Evolutionary conservation across 2,329 filamentous ascomycete genomes (phyloP), one percentile per base, ranked within the genome.

Genomic region (Dothideomycetidae sp.): DNA sequence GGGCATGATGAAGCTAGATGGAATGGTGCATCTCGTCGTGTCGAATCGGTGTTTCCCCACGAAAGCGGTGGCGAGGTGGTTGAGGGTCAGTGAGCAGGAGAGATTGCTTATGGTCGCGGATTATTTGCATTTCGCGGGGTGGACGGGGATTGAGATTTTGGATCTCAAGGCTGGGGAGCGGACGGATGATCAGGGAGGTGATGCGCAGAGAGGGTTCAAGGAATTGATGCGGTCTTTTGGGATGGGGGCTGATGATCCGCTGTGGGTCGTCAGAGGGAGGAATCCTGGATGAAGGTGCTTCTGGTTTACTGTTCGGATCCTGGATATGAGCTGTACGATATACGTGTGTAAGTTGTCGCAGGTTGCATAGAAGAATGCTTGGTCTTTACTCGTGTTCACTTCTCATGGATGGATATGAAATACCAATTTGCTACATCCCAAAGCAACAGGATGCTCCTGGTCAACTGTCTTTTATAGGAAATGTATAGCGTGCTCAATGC

Each of bases 61-160:
- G 1, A 71, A 72, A 45, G 67, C 61, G 2, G 59, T 70, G 4
- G 54, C 52, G 15, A 51, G 60, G 12, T 71, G 67, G 68, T 49
- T 68, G 47, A 48, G 53, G 37, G 50, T 66, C 17, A 45, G 50
- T 35, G 65, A 68, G 43, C 55, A 57, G 33, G 59, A 66, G 45
- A 55, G 64, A 33, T 46, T 70, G 44, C 45, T 54, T 40, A 66
- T 69, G 58, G 63, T 71, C 10, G 66, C 64, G 5, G 64, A 70
- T 40, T 71, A 66, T 46, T 50, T 71, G 41, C 59, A 62, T 48
- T 66, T 64, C 46, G 58, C 63, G 5, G 67, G 65, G 0, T 72
- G 66, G 66, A 56, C 55, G 21, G 48, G 61, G n/a, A 61, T 71
- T 18, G 66, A 70, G 53, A 65, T 70, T 44, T 59, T 70, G n/a